Evolutionary conservation across 148 eudicot genomes (phyloP), one percentile per base, ranked within the genome.

Genomic region (Vaccinium corymbosum): DNA sequence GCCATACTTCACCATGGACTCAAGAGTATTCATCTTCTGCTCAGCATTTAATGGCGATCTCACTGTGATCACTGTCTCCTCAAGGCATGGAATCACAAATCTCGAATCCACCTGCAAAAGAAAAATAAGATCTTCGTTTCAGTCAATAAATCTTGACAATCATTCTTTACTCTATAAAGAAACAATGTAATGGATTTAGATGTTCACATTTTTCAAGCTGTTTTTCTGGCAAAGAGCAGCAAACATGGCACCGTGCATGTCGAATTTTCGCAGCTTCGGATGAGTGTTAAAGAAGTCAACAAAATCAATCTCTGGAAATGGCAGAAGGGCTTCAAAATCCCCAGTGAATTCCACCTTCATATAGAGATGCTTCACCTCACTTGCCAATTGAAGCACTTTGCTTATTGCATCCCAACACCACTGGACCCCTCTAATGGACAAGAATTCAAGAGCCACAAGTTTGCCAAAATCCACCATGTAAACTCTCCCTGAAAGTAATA

Each of bases 291-390:
- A 97, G 91, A 97, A 97, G 56, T 94, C 97, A 20, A 88, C 97
- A 86, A 94, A 89, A 88, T 94, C 95, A 22, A 93, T 84, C 87
- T 92, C 95, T 0, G 95, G 97, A 78, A 93, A 95, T 76, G 94
- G 93, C 61, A 90, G 87, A 75, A 94, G 93, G 81, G 84, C 86
- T 52, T 95, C 93, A 85, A 87, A 90, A 83, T 92, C 96, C 62
- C 99, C 99, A 20, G 99, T 93, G 85, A 97, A 97, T 84, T 97
- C 98, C 81, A 97, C 97, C 88, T 93, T 97, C 98, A 97, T 94
- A 81, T 81, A 92, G 2, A 96, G 91, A 83, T 94, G 93, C 87
- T 94, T 93, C 83, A 96, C 98, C 68, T 93, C 94, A 85, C 84
- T 87, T 70, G 98, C 97, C 90, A 90, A 85, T 68, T 89, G 91